These are phyloP conservation scores for Penicillium canariense DNA, from an alignment of 495 filamentous ascomycete species.

Conservation along the genomic window DNA sequence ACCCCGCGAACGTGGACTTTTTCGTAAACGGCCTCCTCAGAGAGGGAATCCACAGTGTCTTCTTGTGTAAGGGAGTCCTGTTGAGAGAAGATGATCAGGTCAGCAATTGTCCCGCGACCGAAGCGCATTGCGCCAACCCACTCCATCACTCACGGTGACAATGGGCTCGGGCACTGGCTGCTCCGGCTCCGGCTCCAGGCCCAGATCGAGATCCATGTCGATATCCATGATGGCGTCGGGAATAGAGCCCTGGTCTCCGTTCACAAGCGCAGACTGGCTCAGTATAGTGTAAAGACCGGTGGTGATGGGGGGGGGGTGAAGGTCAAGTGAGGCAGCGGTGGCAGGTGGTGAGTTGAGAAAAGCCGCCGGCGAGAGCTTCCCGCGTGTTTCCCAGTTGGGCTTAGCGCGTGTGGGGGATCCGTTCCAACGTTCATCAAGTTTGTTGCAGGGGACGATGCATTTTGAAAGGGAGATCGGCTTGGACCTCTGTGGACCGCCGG, in stretches of 20 bases:
- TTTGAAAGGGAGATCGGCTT: too few relatives aligned
- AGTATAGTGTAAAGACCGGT: neutral
- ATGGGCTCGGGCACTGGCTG: conserved; percentile 40
- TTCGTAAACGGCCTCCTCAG: conserved; percentile 39
- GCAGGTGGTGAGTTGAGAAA: neutral
- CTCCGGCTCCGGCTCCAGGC: conserved; percentile 45
- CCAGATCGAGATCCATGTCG: conserved; percentile 72
- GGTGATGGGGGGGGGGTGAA: neutral
- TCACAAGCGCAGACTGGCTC: conserved; percentile 16
- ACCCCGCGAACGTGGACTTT: conserved; percentile 84
- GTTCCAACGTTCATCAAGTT: neutral
- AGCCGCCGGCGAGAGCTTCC: conserved; percentile 16
- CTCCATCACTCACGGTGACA: conserved; percentile 32
- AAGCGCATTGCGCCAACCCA: neutral
- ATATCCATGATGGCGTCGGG: conserved; percentile 63
- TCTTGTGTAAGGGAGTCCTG: conserved; percentile 29
- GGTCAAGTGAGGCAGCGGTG: neutral
- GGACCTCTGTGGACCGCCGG: too few relatives aligned
- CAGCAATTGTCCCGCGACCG: neutral
- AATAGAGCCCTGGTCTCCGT: conserved; percentile 11
- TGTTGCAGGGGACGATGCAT: neutral
- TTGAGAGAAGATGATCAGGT: neutral
- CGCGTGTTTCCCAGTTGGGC: conserved; percentile 12
- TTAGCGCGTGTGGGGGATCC: conserved; percentile 21
- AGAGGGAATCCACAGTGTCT: conserved; percentile 24